Base-by-base conservation (phyloP, 805 yeast genomes). In the Maudiozyma turicensis region DNA sequence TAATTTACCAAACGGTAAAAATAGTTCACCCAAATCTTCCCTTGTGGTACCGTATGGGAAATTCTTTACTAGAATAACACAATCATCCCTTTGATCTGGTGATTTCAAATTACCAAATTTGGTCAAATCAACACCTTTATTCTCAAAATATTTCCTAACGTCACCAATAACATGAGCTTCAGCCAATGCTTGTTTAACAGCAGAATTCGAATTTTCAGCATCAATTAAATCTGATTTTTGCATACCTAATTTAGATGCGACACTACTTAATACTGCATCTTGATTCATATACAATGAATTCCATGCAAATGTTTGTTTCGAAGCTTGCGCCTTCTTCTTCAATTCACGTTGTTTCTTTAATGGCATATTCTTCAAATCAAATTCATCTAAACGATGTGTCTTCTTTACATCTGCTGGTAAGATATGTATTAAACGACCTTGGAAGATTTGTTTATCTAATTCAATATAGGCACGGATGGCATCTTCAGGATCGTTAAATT, bases 111-210 rank as follows among this genome's bases (percentile, higher is more conserved):
- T 72, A 45, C 69, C 70, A 61, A 93, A 91, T 35, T 80, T 75
- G 2, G 83, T 73, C 52, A 93, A 70, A 70, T 91, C 96, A 41
- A 93, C 86, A 35, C 95, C 95, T 61, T 83, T 83, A 28, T 72
- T 67, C 64, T 88, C 95, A 66, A 93, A 93, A 67, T 81, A 93
- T 57, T 80, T 79, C 60, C 96, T 78, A 10, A 93, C 95, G 65
- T 84, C 93, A 43, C 90, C 93, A 59, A 93, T 82, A 14, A 90
- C 96, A 61, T 89, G 93, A 2, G 97, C 95, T 70, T 93, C 99
- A 0, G 99, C 98, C 54, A 93, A 75, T 0, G 99, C 98, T 67
- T 90, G 98, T 63, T 90, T 87, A 11, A 93, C 98, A 1, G 96
- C 97, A 47, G 95, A 84, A 51, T 75, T 81, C 7, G 95, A 76